Percentiles rank a stretch among this genome's conserved stretches.
These are phyloP conservation scores for Hansenula lynferdii DNA, from an alignment of 1,139 yeast species.

Conservation along the genomic window DNA sequence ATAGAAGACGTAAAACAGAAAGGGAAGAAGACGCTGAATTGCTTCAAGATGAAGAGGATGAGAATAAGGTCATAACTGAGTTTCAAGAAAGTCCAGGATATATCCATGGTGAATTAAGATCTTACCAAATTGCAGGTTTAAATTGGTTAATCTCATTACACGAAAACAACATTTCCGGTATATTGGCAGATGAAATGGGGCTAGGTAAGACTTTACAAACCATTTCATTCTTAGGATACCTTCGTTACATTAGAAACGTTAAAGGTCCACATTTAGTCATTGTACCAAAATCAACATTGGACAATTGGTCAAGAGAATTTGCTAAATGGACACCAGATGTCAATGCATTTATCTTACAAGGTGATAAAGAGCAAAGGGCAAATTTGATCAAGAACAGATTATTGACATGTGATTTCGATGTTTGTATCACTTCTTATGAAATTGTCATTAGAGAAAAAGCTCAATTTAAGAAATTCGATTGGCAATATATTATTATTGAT, in stretches of 20 bases:
- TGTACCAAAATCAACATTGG: slow-evolving; percentile 76
- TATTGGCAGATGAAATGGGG: slow-evolving; percentile 98
- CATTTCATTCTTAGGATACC: slow-evolving; percentile 73
- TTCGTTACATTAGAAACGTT: slow-evolving; percentile 53
- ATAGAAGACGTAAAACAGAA: slow-evolving; percentile 48
- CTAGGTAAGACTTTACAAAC: slow-evolving; percentile 95
- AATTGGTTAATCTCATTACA: slow-evolving; percentile 86
- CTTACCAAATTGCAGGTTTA: slow-evolving; percentile 90
- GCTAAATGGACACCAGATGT: slow-evolving; percentile 78
- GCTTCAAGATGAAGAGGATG: slow-evolving; percentile 47
- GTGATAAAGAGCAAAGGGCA: slow-evolving; percentile 64
- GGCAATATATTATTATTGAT: slow-evolving; percentile 75
- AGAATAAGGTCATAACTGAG: slow-evolving; percentile 41
- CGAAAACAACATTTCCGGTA: slow-evolving; percentile 84
- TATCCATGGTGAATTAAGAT: slow-evolving; percentile 59
- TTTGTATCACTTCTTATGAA: slow-evolving; percentile 69
- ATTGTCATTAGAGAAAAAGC: slow-evolving; percentile 73
- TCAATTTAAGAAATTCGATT: slow-evolving; percentile 54
- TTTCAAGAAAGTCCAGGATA: slow-evolving; percentile 64
- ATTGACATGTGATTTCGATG: slow-evolving; percentile 65
- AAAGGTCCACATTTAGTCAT: slow-evolving; percentile 73
- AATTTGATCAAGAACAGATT: slow-evolving; percentile 46
- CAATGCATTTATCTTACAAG: slow-evolving; percentile 60
- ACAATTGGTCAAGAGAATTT: slow-evolving; percentile 78
- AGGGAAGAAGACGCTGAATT: slow-evolving; percentile 70